These are phyloP conservation scores for Pseudomonodictys pantanalensis DNA, from an alignment of 495 filamentous ascomycete genomes.

Conservation along the genomic window DNA sequence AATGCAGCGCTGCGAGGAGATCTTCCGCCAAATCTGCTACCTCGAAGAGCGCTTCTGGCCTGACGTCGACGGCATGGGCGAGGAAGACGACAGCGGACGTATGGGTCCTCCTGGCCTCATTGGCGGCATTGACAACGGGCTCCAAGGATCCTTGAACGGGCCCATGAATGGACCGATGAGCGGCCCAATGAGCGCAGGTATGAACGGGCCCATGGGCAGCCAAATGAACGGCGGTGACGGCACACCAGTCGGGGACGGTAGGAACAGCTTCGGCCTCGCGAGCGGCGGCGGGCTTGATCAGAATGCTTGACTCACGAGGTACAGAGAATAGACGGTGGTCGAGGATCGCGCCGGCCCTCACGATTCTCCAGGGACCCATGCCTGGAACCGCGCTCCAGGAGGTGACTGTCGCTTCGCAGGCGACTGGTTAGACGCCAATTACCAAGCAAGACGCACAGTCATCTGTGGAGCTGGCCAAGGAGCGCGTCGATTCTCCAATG, in stretches of 20 bases:
- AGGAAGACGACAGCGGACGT: conserved; percentile 37
- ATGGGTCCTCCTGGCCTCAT: conserved; percentile 11
- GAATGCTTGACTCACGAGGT: conserved; percentile 1
- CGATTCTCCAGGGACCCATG: too few relatives aligned
- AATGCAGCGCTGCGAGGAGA: conserved; percentile 40
- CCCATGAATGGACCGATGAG: conserved; percentile 18
- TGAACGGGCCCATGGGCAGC: conserved; percentile 8
- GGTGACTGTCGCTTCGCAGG: too few relatives aligned
- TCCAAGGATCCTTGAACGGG: conserved; percentile 12
- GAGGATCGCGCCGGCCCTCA: too few relatives aligned
- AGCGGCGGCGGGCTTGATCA: conserved; percentile 20
- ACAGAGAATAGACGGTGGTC: too few relatives aligned
- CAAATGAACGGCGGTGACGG: conserved; percentile 9
- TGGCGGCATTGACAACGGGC: conserved; percentile 20
- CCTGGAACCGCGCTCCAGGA: too few relatives aligned
- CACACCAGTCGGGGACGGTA: conserved; percentile 15
- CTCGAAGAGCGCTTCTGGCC: conserved; percentile 45
- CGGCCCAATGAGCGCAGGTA: conserved; percentile 1
- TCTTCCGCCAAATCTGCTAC: conserved; percentile 43
- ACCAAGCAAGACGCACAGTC: too few relatives aligned
- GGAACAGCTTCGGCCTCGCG: conserved; percentile 16
- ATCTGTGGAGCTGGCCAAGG: too few relatives aligned
- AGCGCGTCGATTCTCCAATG: too few relatives aligned
- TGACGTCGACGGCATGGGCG: conserved; percentile 45
- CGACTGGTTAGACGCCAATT: too few relatives aligned